Evolutionary conservation across 2,329 filamentous ascomycete species (phyloP).

Genomic region (Alternaria infectoria): DNA sequence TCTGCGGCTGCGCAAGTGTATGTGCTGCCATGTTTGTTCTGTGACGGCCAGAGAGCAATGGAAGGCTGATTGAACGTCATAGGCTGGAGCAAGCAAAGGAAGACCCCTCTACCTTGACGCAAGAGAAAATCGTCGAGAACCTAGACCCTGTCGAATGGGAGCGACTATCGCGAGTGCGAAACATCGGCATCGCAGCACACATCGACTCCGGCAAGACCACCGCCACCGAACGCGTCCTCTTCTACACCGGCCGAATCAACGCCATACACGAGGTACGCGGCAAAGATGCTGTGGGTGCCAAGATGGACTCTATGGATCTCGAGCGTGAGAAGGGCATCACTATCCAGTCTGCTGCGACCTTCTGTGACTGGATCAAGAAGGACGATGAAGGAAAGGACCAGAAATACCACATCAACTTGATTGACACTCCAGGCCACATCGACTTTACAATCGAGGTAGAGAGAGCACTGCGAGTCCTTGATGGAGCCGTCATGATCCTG

Average conservation of each 20-base stretch:
- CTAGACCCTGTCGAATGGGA: constrained; percentile 80
- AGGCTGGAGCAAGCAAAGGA: constrained; percentile 62
- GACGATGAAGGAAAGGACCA: constrained; percentile 74
- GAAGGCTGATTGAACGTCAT: constrained; percentile 26
- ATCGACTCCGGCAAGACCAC: constrained; percentile 99
- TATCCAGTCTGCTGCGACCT: constrained; percentile 97
- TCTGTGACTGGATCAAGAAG: constrained; percentile 94
- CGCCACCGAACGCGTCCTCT: constrained; percentile 92
- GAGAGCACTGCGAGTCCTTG: constrained; percentile 88
- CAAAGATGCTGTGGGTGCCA: constrained; percentile 92
- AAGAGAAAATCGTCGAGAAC: constrained; percentile 75
- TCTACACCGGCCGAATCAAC: constrained; percentile 97
- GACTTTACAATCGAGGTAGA: constrained; percentile 99
- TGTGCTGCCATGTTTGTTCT: constrained; percentile 18
- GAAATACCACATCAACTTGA: constrained; percentile 96
- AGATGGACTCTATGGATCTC: constrained; percentile 99
- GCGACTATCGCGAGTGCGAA: constrained; percentile 81
- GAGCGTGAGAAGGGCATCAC: constrained; percentile 99
- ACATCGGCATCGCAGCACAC: constrained; percentile 98
- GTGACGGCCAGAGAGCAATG: constrained; percentile 7
- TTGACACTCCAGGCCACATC: constrained; percentile 97
- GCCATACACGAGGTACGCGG: constrained; percentile 96
- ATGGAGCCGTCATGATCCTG: constrained; percentile 97
- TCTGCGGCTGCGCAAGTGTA: constrained; percentile 48
- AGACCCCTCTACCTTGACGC: constrained; percentile 63